Evolutionary conservation across 805 yeast species (phyloP).

Genomic region (Saccharomyces mikatae): DNA sequence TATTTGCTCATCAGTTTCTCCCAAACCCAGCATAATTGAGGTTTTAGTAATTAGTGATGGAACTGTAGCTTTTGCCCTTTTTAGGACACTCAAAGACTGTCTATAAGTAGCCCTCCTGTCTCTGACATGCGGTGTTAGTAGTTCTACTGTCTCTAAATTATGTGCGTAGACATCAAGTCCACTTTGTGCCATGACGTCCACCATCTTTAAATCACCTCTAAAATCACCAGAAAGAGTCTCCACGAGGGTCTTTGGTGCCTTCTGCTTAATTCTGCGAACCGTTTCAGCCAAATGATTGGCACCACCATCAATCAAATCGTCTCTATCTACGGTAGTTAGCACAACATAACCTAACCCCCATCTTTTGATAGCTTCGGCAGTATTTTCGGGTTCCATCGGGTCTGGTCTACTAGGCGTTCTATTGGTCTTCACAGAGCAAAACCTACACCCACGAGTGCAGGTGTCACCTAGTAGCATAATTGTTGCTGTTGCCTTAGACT

Average conservation of each 20-base stretch:
- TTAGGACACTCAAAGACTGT: conserved; percentile 72
- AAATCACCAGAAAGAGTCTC: conserved; percentile 95
- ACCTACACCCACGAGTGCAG: conserved; percentile 98
- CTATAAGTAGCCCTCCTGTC: conserved; percentile 94
- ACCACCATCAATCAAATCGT: conserved; percentile 90
- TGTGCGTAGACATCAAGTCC: conserved; percentile 97
- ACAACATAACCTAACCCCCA: conserved; percentile 99
- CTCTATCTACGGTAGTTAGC: conserved; percentile 94
- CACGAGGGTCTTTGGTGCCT: conserved; percentile 84
- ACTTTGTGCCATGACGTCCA: conserved; percentile 66
- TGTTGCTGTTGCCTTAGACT: conserved; percentile 77
- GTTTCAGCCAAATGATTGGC: conserved; percentile 85
- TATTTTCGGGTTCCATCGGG: conserved; percentile 94
- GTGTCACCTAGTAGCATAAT: conserved; percentile 98
- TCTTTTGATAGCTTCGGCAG: conserved; percentile 92
- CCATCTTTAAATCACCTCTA: conserved; percentile 80
- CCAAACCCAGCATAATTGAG: conserved; percentile 92
- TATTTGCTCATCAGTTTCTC: conserved; percentile 90
- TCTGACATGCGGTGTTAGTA: conserved; percentile 84
- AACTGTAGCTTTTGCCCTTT: conserved; percentile 69
- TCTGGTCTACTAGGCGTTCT: conserved; percentile 83
- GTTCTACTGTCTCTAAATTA: conserved; percentile 94
- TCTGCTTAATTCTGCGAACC: conserved; percentile 70
- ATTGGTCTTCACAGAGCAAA: conserved; percentile 92
- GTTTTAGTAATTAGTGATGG: conserved; percentile 83